Base-by-base conservation (phyloP, 164 flowering plant genomes). In the Aristolochia californica region DNA sequence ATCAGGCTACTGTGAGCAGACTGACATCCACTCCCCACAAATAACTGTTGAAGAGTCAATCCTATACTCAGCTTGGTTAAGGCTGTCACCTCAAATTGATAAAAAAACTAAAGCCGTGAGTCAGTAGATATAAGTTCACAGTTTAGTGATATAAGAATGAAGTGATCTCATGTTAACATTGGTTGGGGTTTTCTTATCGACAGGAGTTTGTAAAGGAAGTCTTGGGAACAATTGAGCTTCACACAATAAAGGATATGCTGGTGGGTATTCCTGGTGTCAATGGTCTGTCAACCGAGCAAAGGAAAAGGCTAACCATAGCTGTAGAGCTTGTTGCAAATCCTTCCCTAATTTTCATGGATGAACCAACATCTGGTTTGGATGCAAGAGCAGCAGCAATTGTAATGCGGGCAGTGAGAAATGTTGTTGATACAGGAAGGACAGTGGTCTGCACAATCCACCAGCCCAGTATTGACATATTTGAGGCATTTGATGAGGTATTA, bases 311-410 rank as follows among this genome's bases (percentile, higher is more conserved):
- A 30, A 88, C 96, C 10, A 80, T 88, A 38, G 90, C 96, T 40
- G 93, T 88, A 34, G 96, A 88, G 75, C 86, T 88, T 62, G 88
- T 88, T 38, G 70, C 91, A 27, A 88, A 85, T 12, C 40, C 40
- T 34, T 34, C 40, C 40, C 7, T 34, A 34, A 34, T 34, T 34
- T 34, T 34, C 40, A 75, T 88, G 88, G 96, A 88, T 68, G 96
- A 88, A 61, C 96, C 96, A 12, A 85, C 93, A 18, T 69, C 90
- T 20, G 88, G 94, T 40, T 67, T 87, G 60, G 95, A 87, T 83
- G 95, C 95, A 58, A 75, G 88, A 74, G 80, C 91, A 30, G 95
- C 95, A 59, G 91, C 88, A 17, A 76, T 84, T 73, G 95, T 87
- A 34, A 80, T 87, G 85, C 77, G 89, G 55, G 84, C 89, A 12